Conservation (phyloP, 345 rosid genomes). For the Hibiscus mutabilis region DNA sequence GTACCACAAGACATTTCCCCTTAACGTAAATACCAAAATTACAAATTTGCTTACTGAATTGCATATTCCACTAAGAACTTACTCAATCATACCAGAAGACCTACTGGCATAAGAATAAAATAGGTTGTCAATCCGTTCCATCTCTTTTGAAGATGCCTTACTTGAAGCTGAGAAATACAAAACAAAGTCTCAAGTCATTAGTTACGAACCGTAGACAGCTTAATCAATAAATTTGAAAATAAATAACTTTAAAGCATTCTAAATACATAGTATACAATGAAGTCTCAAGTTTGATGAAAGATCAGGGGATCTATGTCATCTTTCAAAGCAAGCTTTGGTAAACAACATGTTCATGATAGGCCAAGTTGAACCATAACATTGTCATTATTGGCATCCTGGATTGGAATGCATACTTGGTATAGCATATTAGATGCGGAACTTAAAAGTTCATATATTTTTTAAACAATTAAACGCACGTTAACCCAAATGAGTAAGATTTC, state of each 20-base stretch:
- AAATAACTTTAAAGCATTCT: background rate
- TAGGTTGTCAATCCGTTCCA: constrained; percentile 81
- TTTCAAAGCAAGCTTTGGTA: background rate
- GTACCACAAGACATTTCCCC: background rate
- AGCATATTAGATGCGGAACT: background rate
- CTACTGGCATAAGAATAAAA: constrained; percentile 59
- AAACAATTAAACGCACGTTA: background rate
- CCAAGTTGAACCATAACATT: background rate
- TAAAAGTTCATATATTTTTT: background rate
- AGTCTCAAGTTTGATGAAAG: background rate
- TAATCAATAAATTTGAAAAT: background rate
- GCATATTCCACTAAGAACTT: constrained; percentile 31
- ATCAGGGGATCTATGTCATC: background rate
- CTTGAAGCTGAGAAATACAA: constrained; percentile 51
- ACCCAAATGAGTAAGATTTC: background rate
- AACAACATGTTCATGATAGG: background rate
- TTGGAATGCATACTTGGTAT: background rate
- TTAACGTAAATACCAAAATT: background rate
- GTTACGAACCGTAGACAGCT: background rate
- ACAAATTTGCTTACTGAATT: background rate
- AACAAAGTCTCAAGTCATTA: background rate
- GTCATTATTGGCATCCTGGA: background rate
- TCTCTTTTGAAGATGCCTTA: constrained; percentile 83
- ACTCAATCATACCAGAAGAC: constrained; percentile 83
- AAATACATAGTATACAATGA: background rate